These are phyloP conservation scores for Thermoascus crustaceus DNA, from an alignment of 2,329 filamentous ascomycete genomes.

Conservation along the genomic window DNA sequence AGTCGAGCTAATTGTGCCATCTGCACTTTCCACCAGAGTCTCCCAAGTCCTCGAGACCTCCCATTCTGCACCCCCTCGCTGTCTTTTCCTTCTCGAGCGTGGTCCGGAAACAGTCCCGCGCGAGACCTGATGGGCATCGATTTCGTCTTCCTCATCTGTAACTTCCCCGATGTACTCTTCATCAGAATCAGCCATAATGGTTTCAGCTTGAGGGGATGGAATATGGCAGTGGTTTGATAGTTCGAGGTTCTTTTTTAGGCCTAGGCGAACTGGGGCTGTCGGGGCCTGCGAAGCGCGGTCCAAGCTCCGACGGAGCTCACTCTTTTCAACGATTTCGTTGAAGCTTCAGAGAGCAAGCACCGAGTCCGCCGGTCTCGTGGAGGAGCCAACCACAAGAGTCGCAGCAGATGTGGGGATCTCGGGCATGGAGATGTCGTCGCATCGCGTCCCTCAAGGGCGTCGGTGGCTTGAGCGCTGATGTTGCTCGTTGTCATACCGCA, in stretches of 20 bases:
- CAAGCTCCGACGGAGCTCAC: slow-evolving; percentile 26
- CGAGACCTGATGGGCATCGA: slow-evolving; percentile 21
- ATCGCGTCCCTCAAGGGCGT: slow-evolving; percentile 21
- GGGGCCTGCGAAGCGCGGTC: slow-evolving; percentile 12
- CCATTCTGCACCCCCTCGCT: slow-evolving; percentile 34
- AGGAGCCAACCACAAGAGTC: slow-evolving; percentile 3
- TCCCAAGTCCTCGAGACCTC: slow-evolving; percentile 51
- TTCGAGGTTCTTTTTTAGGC: not conserved
- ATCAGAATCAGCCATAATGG: slow-evolving; percentile 42
- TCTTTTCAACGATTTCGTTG: slow-evolving; percentile 3
- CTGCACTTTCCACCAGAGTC: slow-evolving; percentile 65
- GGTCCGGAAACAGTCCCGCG: slow-evolving; percentile 18
- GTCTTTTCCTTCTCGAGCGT: slow-evolving; percentile 31
- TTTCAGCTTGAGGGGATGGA: slow-evolving; percentile 3
- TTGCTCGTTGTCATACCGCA: slow-evolving; percentile 16
- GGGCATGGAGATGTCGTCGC: slow-evolving; percentile 19
- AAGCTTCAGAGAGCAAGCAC: not conserved
- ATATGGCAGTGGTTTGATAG: not conserved
- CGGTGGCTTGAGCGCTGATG: slow-evolving; percentile 17
- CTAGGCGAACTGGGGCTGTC: slow-evolving; percentile 4
- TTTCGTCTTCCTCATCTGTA: slow-evolving; percentile 38
- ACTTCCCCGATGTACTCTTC: slow-evolving; percentile 46
- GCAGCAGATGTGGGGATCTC: slow-evolving; percentile 24
- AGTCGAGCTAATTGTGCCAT: slow-evolving; percentile 64
- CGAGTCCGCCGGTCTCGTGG: not conserved